Evolutionary conservation across 148 eudicot genomes (phyloP).

Genomic region (Rhododendron simsii): DNA sequence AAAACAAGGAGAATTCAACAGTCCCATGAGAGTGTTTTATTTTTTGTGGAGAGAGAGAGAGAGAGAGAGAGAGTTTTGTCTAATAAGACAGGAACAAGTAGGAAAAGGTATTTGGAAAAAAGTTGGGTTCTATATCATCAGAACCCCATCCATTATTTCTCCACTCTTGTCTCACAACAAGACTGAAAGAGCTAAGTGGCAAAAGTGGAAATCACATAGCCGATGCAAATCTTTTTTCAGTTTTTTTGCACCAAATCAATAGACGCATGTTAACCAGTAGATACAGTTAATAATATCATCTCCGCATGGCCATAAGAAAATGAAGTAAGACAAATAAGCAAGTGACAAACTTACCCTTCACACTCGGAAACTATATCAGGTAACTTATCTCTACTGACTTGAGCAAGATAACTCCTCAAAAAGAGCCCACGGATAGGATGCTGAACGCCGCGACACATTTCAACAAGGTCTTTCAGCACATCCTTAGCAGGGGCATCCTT

Average conservation of each 20-base stretch:
- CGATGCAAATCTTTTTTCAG: background rate
- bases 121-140: background rate
- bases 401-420: conserved; percentile 94
- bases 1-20: background rate
- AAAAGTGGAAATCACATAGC: background rate
- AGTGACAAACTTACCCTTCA: conserved; percentile 58
- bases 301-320: background rate
- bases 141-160: background rate
- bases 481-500: conserved; percentile 91
- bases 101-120: background rate
- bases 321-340: background rate
- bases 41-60: background rate
- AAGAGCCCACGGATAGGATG: conserved; percentile 98
- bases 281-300: background rate
- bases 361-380: conserved; percentile 83
- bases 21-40: background rate
- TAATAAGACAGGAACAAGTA: background rate
- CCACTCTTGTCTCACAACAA: background rate
- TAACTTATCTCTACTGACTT: conserved; percentile 86
- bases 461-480: conserved; percentile 91
- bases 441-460: conserved; percentile 94
- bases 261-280: background rate
- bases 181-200: background rate
- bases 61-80: background rate
- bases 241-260: background rate